phyloP scores from a whole-genome alignment of 176 grass and related monocot species.

The Hsuehochloa calcarea region DNA sequence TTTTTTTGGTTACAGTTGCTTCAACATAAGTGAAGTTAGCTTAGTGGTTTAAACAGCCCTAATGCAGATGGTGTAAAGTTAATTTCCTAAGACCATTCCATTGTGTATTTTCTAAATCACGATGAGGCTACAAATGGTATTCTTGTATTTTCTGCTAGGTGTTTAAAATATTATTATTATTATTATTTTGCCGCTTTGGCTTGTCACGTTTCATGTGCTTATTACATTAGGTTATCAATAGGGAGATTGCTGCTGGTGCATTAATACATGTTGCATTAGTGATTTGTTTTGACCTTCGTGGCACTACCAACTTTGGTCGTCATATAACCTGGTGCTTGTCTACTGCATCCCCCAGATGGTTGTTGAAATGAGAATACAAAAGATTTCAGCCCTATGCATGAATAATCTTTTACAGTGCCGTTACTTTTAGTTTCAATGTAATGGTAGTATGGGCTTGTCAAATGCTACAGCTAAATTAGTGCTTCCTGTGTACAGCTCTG shows the following conservation, averaged over 20 bases:
- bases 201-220: background rate
- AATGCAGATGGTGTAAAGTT: too few relatives aligned
- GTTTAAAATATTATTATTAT: background rate
- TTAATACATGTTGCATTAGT: background rate
- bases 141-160: background rate
- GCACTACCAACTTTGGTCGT: background rate
- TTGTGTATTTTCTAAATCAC: background rate
- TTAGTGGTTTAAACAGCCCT: too few relatives aligned
- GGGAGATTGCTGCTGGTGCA: background rate
- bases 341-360: background rate
- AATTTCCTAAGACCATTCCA: too few relatives aligned
- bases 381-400: background rate
- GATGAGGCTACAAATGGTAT: background rate
- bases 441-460: constrained; percentile 8
- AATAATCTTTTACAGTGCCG: background rate
- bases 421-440: background rate
- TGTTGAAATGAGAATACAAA: background rate
- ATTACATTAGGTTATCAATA: background rate
- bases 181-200: background rate
- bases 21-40: too few relatives aligned
- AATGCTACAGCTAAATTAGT: constrained; percentile 30
- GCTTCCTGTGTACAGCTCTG: constrained; percentile 58
- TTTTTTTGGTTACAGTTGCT: too few relatives aligned
- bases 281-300: background rate
- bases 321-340: background rate